Evolutionary conservation across 805 yeast genomes (phyloP), one percentile per base, ranked within the genome.

Genomic region (Grigorovia humatica): DNA sequence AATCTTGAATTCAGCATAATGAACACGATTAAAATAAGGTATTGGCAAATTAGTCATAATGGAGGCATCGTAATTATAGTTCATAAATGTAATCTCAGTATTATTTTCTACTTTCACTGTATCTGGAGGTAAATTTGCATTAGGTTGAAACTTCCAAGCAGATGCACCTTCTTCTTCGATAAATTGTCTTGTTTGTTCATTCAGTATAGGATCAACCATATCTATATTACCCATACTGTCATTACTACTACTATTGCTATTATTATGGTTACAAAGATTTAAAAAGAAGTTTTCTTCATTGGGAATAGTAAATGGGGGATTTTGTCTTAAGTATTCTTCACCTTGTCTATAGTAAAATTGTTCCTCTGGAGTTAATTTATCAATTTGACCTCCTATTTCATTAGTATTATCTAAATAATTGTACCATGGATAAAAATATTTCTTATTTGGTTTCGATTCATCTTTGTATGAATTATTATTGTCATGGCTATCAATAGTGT

Each of bases 121-220:
- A 60, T 74, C 81, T 68, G 74, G 76, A 55, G 77, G 79, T 35
- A 79, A 66, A 67, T 77, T 76, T 9, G 74, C 66, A 60, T 71
- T 71, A 20, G 83, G 81, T 49, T 73, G 75, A 62, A 93, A 91
- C 59, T 90, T 95, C 87, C 95, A 90, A 1, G 97, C 98, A 15
- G 76, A 69, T 1, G 90, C 83, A 2, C 96, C 96, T 64, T 88
- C 89, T 56, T 88, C 95, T 58, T 88, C 95, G 29, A 88, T 86
- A 19, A 84, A 68, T 45, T 60, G 65, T 50, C 59, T 55, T 2
- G 71, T 63, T 51, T 67, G 63, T 19, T 63, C 69, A 48, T 65
- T 66, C 23, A 68, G 59, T 11, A 68, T 61, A 0, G 72, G 71
- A 55, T 68, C 70, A 9, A 59, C 57, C 8, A 57, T 49, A 13